Evolutionary conservation across 2,329 filamentous ascomycete species (phyloP).

Genomic region (Parafenestella ontariensis): DNA sequence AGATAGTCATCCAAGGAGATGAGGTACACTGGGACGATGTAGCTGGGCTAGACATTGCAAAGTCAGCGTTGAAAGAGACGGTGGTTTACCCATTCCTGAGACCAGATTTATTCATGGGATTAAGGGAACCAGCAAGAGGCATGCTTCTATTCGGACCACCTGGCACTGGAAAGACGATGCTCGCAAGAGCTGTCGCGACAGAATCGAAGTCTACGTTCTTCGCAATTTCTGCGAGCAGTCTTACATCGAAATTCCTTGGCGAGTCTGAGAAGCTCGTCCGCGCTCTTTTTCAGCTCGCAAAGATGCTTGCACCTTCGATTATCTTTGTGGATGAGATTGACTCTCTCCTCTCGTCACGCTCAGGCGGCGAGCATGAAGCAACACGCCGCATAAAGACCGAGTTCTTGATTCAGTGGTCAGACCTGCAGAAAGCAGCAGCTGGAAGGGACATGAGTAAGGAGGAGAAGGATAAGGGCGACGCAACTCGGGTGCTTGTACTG

Average conservation of each 20-base stretch:
- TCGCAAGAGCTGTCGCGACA: conserved; percentile 91
- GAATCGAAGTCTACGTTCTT: conserved; percentile 97
- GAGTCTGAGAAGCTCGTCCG: conserved; percentile 96
- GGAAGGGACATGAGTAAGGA: conserved; percentile 74
- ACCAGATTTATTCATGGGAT: conserved; percentile 92
- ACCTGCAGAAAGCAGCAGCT: conserved; percentile 88
- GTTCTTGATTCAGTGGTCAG: conserved; percentile 97
- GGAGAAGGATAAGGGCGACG: conserved; percentile 76
- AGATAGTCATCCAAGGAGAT: conserved; percentile 93
- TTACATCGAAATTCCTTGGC: conserved; percentile 95
- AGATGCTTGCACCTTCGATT: conserved; percentile 87
- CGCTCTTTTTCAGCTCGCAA: conserved; percentile 89
- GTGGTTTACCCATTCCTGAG: conserved; percentile 97
- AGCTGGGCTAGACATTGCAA: conserved; percentile 87
- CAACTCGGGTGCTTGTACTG: conserved; percentile 87
- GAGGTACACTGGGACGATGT: conserved; percentile 95
- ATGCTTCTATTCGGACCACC: conserved; percentile 97
- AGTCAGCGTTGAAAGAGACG: conserved; percentile 89
- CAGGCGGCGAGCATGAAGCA: conserved; percentile 89
- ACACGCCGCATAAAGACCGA: conserved; percentile 96
- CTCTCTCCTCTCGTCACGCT: conserved; percentile 83
- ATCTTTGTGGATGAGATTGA: conserved; percentile 99
- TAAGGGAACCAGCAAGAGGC: conserved; percentile 90
- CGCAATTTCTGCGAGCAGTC: conserved; percentile 90
- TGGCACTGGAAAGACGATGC: conserved; percentile 98